Evolutionary conservation across 371 early-diverging fungal genomes (phyloP).

Genomic region (Mortierella sp.): DNA sequence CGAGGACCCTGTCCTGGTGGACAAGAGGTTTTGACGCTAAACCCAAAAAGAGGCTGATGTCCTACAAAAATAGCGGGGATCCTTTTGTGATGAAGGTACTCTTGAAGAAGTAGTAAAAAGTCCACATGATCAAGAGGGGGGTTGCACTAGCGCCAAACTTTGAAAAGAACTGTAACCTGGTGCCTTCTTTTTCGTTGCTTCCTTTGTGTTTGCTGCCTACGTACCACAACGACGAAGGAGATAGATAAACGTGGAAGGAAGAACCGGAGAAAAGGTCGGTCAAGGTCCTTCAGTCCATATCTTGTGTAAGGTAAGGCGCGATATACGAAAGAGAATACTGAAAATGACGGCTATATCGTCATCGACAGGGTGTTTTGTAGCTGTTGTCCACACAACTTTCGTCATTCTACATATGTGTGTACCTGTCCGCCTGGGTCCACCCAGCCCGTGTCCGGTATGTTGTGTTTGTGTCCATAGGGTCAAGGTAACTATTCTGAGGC

Average conservation of each 20-base stretch:
- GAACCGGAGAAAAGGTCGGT: background rate
- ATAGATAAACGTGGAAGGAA: background rate
- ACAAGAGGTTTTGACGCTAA: background rate
- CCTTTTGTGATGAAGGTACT: background rate
- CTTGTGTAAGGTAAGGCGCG: background rate
- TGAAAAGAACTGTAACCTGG: background rate
- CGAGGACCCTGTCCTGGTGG: background rate
- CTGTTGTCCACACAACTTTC: background rate
- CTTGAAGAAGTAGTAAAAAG: background rate
- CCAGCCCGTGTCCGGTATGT: too few species aligned
- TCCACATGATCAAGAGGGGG: background rate
- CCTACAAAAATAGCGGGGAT: constrained; percentile 1
- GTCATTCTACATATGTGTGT: background rate
- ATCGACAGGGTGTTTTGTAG: background rate
- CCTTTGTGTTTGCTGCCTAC: background rate
- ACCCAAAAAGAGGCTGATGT: background rate
- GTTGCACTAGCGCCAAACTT: background rate
- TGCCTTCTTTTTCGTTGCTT: background rate
- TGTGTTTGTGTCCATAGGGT: background rate
- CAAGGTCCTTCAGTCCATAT: background rate
- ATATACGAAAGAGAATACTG: background rate
- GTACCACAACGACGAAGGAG: background rate
- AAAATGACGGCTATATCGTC: background rate
- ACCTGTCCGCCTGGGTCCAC: background rate
- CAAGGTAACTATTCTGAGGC: background rate